Conservation (phyloP, 1,284 basidiomycete genomes). For the Boletus semigastroideus region DNA sequence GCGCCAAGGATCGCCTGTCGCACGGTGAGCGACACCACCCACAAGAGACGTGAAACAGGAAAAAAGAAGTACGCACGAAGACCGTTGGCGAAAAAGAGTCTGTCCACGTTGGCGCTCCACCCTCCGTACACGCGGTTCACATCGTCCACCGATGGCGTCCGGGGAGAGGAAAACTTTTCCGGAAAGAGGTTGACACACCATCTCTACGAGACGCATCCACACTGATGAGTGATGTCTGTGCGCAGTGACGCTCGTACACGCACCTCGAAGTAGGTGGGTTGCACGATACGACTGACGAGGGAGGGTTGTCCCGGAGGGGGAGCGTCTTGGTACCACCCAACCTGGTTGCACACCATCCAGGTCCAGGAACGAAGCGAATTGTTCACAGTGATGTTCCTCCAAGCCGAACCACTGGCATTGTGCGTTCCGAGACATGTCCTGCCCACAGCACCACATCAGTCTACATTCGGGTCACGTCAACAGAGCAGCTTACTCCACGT, state of each 20-base stretch:
- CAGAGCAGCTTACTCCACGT: conserved; percentile 36
- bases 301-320: conserved; percentile 53
- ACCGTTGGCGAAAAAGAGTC: conserved; percentile 70
- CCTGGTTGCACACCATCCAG: conserved; percentile 62
- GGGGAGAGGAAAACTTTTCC: conserved; percentile 47
- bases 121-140: conserved; percentile 59
- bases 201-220: conserved; percentile 38
- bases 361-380: conserved; percentile 45
- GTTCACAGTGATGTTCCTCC: conserved; percentile 41
- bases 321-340: conserved; percentile 63
- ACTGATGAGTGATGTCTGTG: not conserved
- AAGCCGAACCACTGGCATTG: conserved; percentile 37
- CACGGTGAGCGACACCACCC: not conserved
- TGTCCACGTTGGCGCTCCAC: conserved; percentile 57
- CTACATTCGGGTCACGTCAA: not conserved
- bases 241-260: conserved; percentile 10
- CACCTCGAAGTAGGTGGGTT: conserved; percentile 58
- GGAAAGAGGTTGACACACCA: conserved; percentile 65
- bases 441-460: not conserved
- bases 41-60: not conserved
- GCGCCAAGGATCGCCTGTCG: not conserved
- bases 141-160: conserved; percentile 37
- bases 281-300: conserved; percentile 59
- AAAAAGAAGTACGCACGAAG: conserved; percentile 43
- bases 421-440: conserved; percentile 50